Evolutionary conservation across 2,329 filamentous ascomycete genomes (phyloP).

Genomic region (Bisporella sp.): DNA sequence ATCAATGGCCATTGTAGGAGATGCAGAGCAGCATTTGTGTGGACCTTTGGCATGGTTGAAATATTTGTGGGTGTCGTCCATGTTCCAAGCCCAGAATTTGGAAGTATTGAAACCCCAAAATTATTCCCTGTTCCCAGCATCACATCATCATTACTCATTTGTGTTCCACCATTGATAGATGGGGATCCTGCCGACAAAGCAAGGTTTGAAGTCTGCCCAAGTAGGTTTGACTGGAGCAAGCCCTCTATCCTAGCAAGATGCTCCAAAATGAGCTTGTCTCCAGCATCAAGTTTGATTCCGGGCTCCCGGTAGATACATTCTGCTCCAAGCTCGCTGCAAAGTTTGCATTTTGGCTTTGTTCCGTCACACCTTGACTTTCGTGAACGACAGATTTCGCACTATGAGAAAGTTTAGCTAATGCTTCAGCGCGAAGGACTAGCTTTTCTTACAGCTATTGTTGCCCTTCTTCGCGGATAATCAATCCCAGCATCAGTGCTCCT

Average conservation of each 20-base stretch:
- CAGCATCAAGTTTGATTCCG: constrained; percentile 79
- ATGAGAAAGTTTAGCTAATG: constrained; percentile 9
- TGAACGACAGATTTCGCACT: constrained; percentile 78
- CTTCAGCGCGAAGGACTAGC: constrained; percentile 1
- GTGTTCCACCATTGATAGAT: constrained; percentile 42
- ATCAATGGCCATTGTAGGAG: constrained; percentile 77
- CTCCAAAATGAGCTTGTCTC: constrained; percentile 79
- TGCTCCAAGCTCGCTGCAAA: constrained; percentile 74
- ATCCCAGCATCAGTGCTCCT: constrained; percentile 54
- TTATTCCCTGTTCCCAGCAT: constrained; percentile 37
- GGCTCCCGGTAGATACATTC: constrained; percentile 82
- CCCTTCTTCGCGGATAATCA: constrained; percentile 57
- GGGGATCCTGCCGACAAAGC: constrained; percentile 56
- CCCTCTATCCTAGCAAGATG: constrained; percentile 71
- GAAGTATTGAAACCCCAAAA: constrained; percentile 45
- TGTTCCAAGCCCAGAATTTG: constrained; percentile 61
- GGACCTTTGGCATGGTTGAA: constrained; percentile 78
- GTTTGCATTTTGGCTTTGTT: constrained; percentile 74
- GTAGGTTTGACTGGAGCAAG: constrained; percentile 65
- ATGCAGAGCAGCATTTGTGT: constrained; percentile 74
- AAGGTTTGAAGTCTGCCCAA: constrained; percentile 42
- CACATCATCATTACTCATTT: constrained; percentile 49
- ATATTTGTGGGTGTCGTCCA: constrained; percentile 65
- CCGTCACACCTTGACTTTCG: constrained; percentile 76
- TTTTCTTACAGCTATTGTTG: constrained; percentile 56